These are phyloP conservation scores for Tuber brumale DNA, from an alignment of 495 filamentous ascomycete genomes.

Conservation along the genomic window DNA sequence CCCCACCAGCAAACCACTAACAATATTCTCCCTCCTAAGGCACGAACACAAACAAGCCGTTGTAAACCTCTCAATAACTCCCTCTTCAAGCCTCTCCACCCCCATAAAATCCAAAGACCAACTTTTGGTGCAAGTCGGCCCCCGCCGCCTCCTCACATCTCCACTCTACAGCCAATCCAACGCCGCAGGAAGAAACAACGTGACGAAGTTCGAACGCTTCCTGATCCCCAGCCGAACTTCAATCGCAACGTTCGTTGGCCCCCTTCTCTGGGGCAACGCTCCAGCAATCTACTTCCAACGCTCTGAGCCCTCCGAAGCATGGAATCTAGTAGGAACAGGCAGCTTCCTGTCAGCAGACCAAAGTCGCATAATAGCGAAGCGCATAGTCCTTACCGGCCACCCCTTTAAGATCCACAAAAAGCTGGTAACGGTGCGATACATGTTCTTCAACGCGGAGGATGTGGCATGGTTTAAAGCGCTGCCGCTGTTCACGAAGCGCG, in stretches of 20 bases:
- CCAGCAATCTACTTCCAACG: constrained; percentile 72
- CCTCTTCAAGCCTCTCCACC: constrained; percentile 55
- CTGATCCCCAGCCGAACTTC: constrained; percentile 83
- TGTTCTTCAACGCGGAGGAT: constrained; percentile 96
- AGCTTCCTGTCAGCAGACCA: constrained; percentile 58
- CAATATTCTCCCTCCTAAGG: constrained; percentile 75
- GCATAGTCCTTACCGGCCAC: constrained; percentile 88
- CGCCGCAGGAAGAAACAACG: constrained; percentile 75
- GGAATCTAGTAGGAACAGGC: constrained; percentile 67
- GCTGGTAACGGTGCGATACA: constrained; percentile 92
- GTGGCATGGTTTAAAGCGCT: constrained; percentile 94
- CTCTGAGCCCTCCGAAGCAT: constrained; percentile 29
- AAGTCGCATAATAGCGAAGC: constrained; percentile 79
- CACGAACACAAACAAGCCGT: constrained; percentile 92
- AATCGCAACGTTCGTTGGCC: constrained; percentile 84
- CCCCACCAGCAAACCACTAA: constrained; percentile 53
- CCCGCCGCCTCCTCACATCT: constrained; percentile 76
- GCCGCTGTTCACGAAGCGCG: constrained; percentile 87
- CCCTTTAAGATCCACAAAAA: constrained; percentile 98
- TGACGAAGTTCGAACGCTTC: constrained; percentile 93
- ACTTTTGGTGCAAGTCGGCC: constrained; percentile 79
- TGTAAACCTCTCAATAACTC: constrained; percentile 76
- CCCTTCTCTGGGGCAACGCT: constrained; percentile 85
- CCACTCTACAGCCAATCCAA: constrained; percentile 80
- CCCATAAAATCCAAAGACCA: constrained; percentile 86